A percentile compares a stretch with the other conserved stretches of the same genome.
Conservation (phyloP, 78 protist species). For the Protostelium mycophagum region DNA sequence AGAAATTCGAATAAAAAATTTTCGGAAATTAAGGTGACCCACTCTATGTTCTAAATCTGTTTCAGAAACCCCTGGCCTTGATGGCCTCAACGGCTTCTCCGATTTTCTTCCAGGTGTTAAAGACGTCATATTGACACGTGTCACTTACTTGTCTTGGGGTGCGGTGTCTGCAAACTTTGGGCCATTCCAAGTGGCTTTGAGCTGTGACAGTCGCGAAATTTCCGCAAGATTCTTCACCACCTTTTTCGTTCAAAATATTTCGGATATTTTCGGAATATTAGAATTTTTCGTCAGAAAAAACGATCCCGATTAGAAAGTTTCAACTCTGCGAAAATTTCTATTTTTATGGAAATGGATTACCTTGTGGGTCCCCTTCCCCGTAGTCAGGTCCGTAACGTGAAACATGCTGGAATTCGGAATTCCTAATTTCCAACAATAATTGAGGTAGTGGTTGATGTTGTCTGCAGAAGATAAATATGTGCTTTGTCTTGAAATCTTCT, state of each 20-base stretch:
- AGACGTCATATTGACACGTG: not conserved
- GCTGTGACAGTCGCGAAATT: not conserved
- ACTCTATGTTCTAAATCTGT: not conserved
- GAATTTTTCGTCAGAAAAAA: too few relatives aligned
- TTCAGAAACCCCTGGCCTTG: not conserved
- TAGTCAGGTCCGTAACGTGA: not conserved
- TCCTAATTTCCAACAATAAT: not conserved
- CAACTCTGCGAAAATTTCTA: not conserved
- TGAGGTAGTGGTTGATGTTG: not conserved
- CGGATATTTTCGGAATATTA: not conserved
- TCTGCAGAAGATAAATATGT: not conserved
- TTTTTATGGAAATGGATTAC: not conserved
- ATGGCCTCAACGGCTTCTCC: not conserved
- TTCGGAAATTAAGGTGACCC: not conserved
- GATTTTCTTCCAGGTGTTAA: not conserved
- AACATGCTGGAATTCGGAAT: not conserved
- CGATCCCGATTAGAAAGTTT: too few relatives aligned
- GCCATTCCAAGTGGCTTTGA: not conserved
- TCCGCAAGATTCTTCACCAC: not conserved
- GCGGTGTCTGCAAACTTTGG: not conserved
- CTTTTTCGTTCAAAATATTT: not conserved
- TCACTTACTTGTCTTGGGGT: not conserved
- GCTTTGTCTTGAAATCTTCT: not conserved
- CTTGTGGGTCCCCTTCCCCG: not conserved
- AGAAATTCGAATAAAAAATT: too few relatives aligned